Conservation (phyloP, 352 stramenopile species). For the Phytophthora cactorum region DNA sequence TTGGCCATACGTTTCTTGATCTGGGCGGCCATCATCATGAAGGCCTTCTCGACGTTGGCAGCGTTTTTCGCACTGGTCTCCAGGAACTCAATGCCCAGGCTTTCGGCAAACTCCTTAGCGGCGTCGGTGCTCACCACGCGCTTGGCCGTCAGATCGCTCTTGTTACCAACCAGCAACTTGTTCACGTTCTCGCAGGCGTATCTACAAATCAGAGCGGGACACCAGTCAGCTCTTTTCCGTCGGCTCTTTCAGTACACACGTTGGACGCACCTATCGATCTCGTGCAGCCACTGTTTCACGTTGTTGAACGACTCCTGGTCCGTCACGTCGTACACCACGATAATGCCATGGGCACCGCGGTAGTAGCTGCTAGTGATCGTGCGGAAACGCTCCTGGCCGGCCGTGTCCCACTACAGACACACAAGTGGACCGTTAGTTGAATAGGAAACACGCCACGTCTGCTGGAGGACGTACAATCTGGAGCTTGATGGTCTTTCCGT, state of each 20-base stretch:
- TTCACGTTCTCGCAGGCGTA: conserved; percentile 97
- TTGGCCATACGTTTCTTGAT: conserved; percentile 93
- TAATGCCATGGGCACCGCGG: conserved; percentile 98
- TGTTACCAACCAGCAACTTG: conserved; percentile 99
- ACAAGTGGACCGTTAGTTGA: conserved; percentile 21
- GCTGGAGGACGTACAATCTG: conserved; percentile 94
- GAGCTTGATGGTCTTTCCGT: conserved; percentile 99
- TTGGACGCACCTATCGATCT: conserved; percentile 76
- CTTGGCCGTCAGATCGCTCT: conserved; percentile 96
- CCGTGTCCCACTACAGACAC: conserved; percentile 96
- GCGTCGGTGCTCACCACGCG: conserved; percentile 94
- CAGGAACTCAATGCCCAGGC: conserved; percentile 88
- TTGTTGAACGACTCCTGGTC: conserved; percentile 98
- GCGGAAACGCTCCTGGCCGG: conserved; percentile 99
- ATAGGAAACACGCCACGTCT: neutral
- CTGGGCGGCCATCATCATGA: conserved; percentile 94
- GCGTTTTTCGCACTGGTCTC: conserved; percentile 92
- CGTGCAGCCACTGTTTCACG: conserved; percentile 98
- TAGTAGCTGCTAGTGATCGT: conserved; percentile 99
- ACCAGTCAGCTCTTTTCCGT: conserved; percentile 7
- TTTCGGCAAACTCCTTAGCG: conserved; percentile 92
- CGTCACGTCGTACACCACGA: conserved; percentile 99
- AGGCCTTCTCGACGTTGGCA: conserved; percentile 91
- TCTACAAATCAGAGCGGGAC: conserved; percentile 41
- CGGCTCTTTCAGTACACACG: neutral